Base-by-base conservation (phyloP, 2,329 filamentous ascomycete genomes). In the Trichoderma pleuroti region DNA sequence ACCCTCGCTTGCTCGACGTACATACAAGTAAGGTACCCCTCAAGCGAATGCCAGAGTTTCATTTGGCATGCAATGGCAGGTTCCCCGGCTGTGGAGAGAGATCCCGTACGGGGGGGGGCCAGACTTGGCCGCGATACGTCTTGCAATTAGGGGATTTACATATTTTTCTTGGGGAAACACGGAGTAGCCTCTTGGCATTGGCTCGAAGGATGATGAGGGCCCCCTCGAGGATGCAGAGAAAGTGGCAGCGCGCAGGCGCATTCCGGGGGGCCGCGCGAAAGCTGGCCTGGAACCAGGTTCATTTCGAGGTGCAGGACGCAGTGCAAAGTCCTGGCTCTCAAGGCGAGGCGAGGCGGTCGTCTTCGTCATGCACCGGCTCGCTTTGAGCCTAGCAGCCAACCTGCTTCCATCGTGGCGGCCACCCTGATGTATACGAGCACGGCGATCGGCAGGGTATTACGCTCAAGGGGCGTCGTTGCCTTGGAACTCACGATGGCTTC, bases 241-340 rank as follows among this genome's bases (percentile, higher is more conserved):
- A 61, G 59, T 65, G 68, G 68, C 68, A 70, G 68, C 5, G 46
- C 68, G 68, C 68, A 65, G 68, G 61, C 18, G 42, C 66, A 60
- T 70, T 70, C 49, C 68, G 60, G 52, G 32, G 60, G 60, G 24
- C 36, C 39, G 39, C 68, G 65, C 68, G 68, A 34, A 49, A 32
- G 39, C 39, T 49, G 65, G n/a, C 54, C 42, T 60, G 52, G 60
- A 52, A 39, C 49, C 63, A 66, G 49, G 63, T 18, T 26, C 24
- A 16, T 36, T 66, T 49, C 30, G 21, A 26, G 36, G 6, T 42
- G 42, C n/a, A 46, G 42, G 42, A 46, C 42, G 61, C 42, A 36
- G 39, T 52, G n/a, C 42, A 49, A 49, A 46, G 39, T 49, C 21
- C 34, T 49, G 6, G 4, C 12, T 26, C 18, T 26, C 5, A 24